Evolutionary conservation across 169 alveolate species (phyloP).

Genomic region (Miamiensis avidus): DNA sequence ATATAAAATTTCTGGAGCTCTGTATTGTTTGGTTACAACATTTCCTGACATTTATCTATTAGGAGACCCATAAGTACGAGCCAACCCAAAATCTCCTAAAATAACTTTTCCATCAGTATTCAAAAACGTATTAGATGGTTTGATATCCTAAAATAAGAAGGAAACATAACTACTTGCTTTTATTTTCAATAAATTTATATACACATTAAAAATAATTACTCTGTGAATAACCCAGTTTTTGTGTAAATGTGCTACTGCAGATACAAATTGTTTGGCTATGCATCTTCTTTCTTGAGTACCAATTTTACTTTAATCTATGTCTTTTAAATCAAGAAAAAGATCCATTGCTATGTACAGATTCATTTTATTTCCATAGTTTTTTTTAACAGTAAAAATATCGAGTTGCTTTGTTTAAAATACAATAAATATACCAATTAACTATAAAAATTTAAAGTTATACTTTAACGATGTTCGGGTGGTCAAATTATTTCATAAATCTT

Average conservation of each 20-base stretch:
- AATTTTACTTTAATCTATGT: neutral
- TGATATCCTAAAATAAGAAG: constrained; percentile 13
- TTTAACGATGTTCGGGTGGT: too few species aligned
- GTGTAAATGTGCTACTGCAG: constrained; percentile 8
- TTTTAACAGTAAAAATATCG: neutral
- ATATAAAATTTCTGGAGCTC: constrained; percentile 21
- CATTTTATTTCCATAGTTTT: neutral
- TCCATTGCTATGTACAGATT: constrained; percentile 18
- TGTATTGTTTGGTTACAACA: neutral
- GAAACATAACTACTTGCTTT: too few species aligned
- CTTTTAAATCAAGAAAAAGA: neutral
- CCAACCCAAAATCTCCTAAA: constrained; percentile 15
- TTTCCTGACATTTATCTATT: constrained; percentile 4
- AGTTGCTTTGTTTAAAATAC: neutral
- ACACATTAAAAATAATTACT: constrained; percentile 1
- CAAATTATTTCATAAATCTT: too few species aligned
- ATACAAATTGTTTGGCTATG: constrained; percentile 5
- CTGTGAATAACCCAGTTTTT: constrained; percentile 20
- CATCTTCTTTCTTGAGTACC: neutral
- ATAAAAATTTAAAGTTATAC: too few species aligned
- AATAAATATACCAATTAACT: neutral
- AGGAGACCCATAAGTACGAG: constrained; percentile 19
- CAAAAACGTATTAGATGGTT: constrained; percentile 6
- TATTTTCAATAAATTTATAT: too few species aligned
- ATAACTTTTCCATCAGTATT: constrained; percentile 10